Evolutionary conservation across 768 basidiomycete species (phyloP), one percentile per base, ranked within the genome.

Genomic region (Auricularia sp.): DNA sequence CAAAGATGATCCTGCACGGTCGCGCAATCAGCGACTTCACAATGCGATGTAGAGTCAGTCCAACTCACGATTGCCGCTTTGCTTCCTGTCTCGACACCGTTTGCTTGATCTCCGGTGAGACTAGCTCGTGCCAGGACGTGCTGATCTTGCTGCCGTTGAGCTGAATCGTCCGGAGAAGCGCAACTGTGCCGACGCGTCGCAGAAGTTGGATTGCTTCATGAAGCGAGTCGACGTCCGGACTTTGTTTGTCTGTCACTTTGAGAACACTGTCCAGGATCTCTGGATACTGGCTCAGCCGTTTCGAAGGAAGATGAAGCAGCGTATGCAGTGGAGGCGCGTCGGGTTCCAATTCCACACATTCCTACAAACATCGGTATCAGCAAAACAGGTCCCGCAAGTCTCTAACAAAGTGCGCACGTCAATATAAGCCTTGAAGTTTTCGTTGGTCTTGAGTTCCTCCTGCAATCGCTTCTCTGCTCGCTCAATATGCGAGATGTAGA

Each of bases 1-100:
- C 93, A 71, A 95, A 97, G 62, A 96, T 93, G 70, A 93, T 86
- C 54, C 92, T 93, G 68, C 43, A 11, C 16, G 36, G 66, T 64
- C 23, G 35, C 14, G 29, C 2, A 56, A 62, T 36, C 43, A 62
- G 16, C 11, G 36, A 5, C 23, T 10, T 16, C 33, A 34, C 12
- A 64, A 60, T 3, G 33, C 10, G 54, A 42, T 42, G 39, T 42
- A 42, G 29, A 42, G 39, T 8, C 39, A 8, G 39, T 7, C 39
- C 5, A 14, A 34, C 63, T 36, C 34, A 64, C 64, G 56, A 14
- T 35, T 59, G 56, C 29, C 56, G 56, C 56, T 59, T 14, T 29
- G 21, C 14, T 23, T 59, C 56, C 56, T 59, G 14, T 23, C 23
- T 59, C 10, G 56, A 8, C 23, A 59, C 56, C 3, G 29, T 59